Conservation (phyloP, 2,329 filamentous ascomycete genomes). For the Penicillium sp. region DNA sequence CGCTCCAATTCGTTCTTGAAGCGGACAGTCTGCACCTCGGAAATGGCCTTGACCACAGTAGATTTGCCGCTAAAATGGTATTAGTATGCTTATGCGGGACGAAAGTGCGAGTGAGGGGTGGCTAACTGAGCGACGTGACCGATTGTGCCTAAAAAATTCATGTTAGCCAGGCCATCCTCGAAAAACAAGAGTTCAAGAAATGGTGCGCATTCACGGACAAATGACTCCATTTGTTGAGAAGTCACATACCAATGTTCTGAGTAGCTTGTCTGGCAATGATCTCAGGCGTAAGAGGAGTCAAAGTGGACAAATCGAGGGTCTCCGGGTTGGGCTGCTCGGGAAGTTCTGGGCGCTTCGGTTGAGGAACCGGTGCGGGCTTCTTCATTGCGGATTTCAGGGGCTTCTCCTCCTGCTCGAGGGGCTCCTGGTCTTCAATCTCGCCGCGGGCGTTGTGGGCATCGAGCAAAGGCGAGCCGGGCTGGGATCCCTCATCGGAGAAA, state of each 20-base stretch:
- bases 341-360: slow-evolving; percentile 60
- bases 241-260: slow-evolving; percentile 81
- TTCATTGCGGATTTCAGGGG: slow-evolving; percentile 82
- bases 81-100: slow-evolving; percentile 1
- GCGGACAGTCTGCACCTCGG: slow-evolving; percentile 94
- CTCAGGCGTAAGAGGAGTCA: slow-evolving; percentile 86
- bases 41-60: slow-evolving; percentile 98
- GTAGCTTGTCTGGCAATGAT: slow-evolving; percentile 98
- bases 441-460: slow-evolving; percentile 56
- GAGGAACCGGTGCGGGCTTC: slow-evolving; percentile 59
- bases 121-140: slow-evolving; percentile 81
- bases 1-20: slow-evolving; percentile 99
- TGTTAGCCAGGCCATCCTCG: slow-evolving; percentile 2
- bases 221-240: too few relatives aligned
- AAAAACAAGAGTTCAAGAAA: not conserved
- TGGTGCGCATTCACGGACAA: not conserved
- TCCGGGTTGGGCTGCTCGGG: slow-evolving; percentile 92
- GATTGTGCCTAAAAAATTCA: slow-evolving; percentile 54
- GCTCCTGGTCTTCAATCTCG: slow-evolving; percentile 73
- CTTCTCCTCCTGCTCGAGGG: slow-evolving; percentile 58
- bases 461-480: slow-evolving; percentile 53
- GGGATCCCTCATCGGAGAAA: slow-evolving; percentile 53
- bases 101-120: not conserved
- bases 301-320: slow-evolving; percentile 73
- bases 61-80: slow-evolving; percentile 66